A percentile compares a stretch with the other conserved stretches of the same genome.
Evolutionary conservation across 1,139 yeast species (phyloP).

Genomic region (Yamadazyma sp.): DNA sequence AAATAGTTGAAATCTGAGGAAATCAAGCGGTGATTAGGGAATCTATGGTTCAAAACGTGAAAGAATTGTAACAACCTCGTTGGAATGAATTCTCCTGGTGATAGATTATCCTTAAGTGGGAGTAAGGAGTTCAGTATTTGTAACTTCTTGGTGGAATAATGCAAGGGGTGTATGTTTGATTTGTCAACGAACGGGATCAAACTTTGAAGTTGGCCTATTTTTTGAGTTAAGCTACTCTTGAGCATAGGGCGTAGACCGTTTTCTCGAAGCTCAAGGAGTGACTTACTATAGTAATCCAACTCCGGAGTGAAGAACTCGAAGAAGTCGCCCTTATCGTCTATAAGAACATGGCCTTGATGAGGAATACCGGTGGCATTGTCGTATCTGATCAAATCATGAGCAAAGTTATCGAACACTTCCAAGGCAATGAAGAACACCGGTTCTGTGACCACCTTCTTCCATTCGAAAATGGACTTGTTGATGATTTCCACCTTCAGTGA

Average conservation of each 20-base stretch:
- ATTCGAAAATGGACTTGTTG: conserved; percentile 74
- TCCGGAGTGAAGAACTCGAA: conserved; percentile 73
- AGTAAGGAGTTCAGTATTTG: conserved; percentile 30
- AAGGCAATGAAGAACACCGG: conserved; percentile 81
- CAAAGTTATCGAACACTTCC: conserved; percentile 83
- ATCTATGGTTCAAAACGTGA: conserved; percentile 59
- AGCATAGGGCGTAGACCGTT: conserved; percentile 39
- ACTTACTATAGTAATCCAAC: conserved; percentile 60
- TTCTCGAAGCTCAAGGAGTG: conserved; percentile 56
- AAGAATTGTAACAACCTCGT: conserved; percentile 70
- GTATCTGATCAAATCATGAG: conserved; percentile 80
- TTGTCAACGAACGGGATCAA: conserved; percentile 32
- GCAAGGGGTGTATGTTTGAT: conserved; percentile 41
- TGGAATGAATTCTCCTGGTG: conserved; percentile 81
- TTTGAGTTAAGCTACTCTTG: conserved; percentile 20
- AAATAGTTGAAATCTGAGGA: conserved; percentile 73
- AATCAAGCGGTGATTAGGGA: conserved; percentile 74
- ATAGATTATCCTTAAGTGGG: conserved; percentile 68
- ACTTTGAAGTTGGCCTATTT: conserved; percentile 26
- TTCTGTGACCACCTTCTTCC: conserved; percentile 63
- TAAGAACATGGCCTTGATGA: conserved; percentile 73
- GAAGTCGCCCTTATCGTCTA: conserved; percentile 75
- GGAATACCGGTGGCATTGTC: conserved; percentile 70
- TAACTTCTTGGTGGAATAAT: conserved; percentile 34
- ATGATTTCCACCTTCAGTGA: conserved; percentile 57